Evolutionary conservation across 768 basidiomycete species (phyloP), one percentile per base, ranked within the genome.

Genomic region (Chiua virens): DNA sequence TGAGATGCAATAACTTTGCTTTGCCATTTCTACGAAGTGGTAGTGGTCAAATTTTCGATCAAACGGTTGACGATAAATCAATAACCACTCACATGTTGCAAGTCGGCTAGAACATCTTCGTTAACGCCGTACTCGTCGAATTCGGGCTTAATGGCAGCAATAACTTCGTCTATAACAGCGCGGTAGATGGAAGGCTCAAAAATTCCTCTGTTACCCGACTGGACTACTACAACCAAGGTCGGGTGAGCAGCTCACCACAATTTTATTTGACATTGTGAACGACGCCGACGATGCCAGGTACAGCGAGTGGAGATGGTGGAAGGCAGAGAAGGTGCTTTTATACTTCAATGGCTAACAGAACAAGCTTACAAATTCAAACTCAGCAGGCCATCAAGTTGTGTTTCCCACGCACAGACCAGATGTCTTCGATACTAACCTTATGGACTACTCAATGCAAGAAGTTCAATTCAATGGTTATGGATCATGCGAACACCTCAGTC

Each of bases 71-170:
- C 54, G 5, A 56, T 36, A 49, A 36, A 58, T 37, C 46, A 45
- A 54, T 8, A 35, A 52, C 34, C 50, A 82, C 88, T 79, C 75
- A 96, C 95, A 58, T 83, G 82, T 73, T 96, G 92, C 50, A 99
- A 76, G 45, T 92, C 87, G 59, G 85, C 84, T 42, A 98, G 76
- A 51, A 98, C 87, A 18, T 93, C 91, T 68, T 98, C 89, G 66
- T 85, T 79, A 56, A 99, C 89, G 54, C 97, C 97, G 63, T 89
- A 94, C 67, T 96, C 93, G 68, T 98, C 95, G 73, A 98, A 99
- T 68, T 98, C 95, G 71, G 83, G 75, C 74, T 89, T 91, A 76
- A 96, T 89, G 60, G 79, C 76, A 28, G 74, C 72, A 61, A 98
- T 88, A 59, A 98, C 95, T 73, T 98, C 93, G 83, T 97, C 93